These are phyloP conservation scores for Papiliotrema fonsecae DNA, from an alignment of 1,284 basidiomycete genomes.

Conservation along the genomic window DNA sequence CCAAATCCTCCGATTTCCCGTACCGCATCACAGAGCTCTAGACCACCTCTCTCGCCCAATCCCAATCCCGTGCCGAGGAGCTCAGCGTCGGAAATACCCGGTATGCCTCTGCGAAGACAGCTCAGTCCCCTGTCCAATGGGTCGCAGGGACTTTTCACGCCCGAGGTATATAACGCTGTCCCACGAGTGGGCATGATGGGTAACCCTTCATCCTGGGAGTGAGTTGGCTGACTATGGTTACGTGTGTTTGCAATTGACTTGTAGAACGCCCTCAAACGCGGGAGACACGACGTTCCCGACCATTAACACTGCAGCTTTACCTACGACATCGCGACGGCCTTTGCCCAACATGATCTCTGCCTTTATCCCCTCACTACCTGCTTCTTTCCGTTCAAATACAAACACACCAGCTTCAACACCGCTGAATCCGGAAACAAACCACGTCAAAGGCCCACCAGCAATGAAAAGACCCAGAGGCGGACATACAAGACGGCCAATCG, in stretches of 20 bases:
- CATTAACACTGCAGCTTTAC: constrained; percentile 15
- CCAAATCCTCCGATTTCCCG: constrained; percentile 26
- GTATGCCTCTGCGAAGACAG: constrained; percentile 55
- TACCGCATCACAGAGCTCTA: constrained; percentile 25
- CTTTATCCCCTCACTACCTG: constrained; percentile 21
- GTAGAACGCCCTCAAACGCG: constrained; percentile 29
- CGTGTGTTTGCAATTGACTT: constrained; percentile 1
- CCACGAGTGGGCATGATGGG: constrained; percentile 32
- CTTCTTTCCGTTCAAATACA: constrained; percentile 12
- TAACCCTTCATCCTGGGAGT: constrained; percentile 31
- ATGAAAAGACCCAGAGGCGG: constrained; percentile 42
- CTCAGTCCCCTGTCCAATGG: constrained; percentile 49
- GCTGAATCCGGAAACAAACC: constrained; percentile 10
- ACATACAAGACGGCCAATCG: constrained; percentile 19
- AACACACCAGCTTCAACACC: constrained; percentile 23
- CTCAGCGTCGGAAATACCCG: constrained; percentile 38
- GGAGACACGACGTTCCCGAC: constrained; percentile 38
- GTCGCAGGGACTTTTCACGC: constrained; percentile 70
- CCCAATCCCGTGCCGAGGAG: constrained; percentile 43
- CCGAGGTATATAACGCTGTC: constrained; percentile 45
- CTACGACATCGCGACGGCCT: constrained; percentile 22
- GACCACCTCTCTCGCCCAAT: constrained; percentile 51
- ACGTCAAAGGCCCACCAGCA: constrained; percentile 34
- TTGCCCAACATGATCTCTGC: constrained; percentile 33
- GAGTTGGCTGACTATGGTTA: constrained; percentile 11